Conservation (phyloP, 2,329 filamentous ascomycete species). For the Colletotrichum somersetense region DNA sequence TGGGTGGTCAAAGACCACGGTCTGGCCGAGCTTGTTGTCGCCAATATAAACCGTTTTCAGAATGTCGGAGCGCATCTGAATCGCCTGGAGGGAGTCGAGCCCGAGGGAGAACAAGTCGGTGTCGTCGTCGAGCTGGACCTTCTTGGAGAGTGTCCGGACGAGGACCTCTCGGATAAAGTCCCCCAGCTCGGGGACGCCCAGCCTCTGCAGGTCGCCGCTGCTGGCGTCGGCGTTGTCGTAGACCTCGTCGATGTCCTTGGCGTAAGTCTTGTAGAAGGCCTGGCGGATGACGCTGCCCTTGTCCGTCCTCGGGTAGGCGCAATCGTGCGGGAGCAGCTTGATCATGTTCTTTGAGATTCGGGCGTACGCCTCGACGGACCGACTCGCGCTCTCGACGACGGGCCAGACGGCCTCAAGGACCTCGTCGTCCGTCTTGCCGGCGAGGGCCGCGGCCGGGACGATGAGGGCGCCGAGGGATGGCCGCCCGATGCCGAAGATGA, state of each 20-base stretch:
- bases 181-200: conserved; percentile 49
- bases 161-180: conserved; percentile 51
- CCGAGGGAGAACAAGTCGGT: conserved; percentile 71
- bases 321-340: conserved; percentile 58
- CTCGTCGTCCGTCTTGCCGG: conserved; percentile 44
- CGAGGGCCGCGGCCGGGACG: conserved; percentile 52
- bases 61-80: conserved; percentile 66
- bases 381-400: conserved; percentile 50
- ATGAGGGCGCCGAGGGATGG: conserved; percentile 70
- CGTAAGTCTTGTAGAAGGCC: conserved; percentile 40
- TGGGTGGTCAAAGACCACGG: conserved; percentile 70
- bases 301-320: conserved; percentile 57
- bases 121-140: conserved; percentile 50
- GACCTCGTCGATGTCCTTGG: conserved; percentile 42
- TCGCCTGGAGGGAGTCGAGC: conserved; percentile 70
- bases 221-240: conserved; percentile 50
- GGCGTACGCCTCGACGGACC: conserved; percentile 48
- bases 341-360: conserved; percentile 63
- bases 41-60: conserved; percentile 63
- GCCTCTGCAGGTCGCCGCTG: conserved; percentile 38
- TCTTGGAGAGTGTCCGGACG: conserved; percentile 44
- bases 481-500: conserved; percentile 72
- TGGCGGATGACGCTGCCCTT: conserved; percentile 50
- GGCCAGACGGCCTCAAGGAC: conserved; percentile 52
- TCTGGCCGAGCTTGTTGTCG: conserved; percentile 62